phyloP scores from a whole-genome alignment of 2,329 filamentous ascomycete genomes.

The Gremmenia infestans region DNA sequence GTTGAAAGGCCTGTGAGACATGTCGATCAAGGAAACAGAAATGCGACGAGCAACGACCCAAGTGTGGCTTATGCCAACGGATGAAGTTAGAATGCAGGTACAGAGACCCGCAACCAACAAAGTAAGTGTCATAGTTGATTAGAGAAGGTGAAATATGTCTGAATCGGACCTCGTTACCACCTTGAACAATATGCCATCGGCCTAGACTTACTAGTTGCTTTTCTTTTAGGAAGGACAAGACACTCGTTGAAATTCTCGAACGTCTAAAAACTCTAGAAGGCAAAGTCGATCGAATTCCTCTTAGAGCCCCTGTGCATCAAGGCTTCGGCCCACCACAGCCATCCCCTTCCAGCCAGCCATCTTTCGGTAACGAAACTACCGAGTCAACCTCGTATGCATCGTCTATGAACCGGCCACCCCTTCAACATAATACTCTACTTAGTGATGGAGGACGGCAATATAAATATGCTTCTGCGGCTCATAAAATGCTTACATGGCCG shows the following conservation, averaged over 20 bases:
- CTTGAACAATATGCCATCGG: neutral
- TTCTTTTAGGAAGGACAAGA: conserved; percentile 53
- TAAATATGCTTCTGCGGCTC: conserved; percentile 36
- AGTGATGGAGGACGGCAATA: conserved; percentile 18
- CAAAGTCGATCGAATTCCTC: conserved; percentile 45
- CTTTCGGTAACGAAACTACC: conserved; percentile 14
- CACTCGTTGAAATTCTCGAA: conserved; percentile 55
- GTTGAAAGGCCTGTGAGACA: conserved; percentile 49
- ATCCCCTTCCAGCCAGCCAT: conserved; percentile 24
- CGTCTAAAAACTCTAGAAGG: conserved; percentile 48
- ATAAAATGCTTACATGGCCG: conserved; percentile 50
- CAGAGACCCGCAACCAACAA: conserved; percentile 55
- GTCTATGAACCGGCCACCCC: conserved; percentile 7
- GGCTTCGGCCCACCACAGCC: conserved; percentile 21
- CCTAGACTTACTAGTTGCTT: conserved; percentile 15
- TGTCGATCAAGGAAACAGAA: conserved; percentile 58
- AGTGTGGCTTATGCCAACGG: conserved; percentile 54
- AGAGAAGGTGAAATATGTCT: neutral
- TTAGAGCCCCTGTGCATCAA: conserved; percentile 4
- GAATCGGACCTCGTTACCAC: neutral
- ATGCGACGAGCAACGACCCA: conserved; percentile 58
- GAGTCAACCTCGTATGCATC: conserved; percentile 23
- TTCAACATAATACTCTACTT: conserved; percentile 15
- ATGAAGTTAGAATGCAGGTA: conserved; percentile 56
- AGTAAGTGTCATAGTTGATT: conserved; percentile 41